These are phyloP conservation scores for Tuber brumale DNA, from an alignment of 495 filamentous ascomycete genomes.

Conservation along the genomic window DNA sequence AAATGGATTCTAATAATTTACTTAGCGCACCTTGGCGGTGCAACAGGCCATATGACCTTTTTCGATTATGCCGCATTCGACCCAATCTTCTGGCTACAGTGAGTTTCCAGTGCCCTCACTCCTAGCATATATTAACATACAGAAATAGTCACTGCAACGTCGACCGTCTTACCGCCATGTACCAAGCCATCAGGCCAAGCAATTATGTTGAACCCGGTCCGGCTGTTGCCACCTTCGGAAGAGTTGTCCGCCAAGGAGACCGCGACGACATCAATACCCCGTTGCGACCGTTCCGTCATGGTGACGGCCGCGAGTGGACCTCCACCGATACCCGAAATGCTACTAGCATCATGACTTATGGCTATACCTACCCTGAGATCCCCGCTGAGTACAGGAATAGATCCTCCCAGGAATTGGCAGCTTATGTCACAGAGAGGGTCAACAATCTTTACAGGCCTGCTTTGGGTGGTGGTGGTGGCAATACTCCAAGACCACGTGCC, in stretches of 20 bases:
- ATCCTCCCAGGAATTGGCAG: slow-evolving; percentile 3
- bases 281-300: slow-evolving; percentile 42
- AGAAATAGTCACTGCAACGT: slow-evolving; percentile 50
- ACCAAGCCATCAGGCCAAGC: slow-evolving; percentile 61
- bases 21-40: slow-evolving; percentile 24
- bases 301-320: slow-evolving; percentile 33
- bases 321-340: slow-evolving; percentile 31
- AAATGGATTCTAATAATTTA: slow-evolving; percentile 6
- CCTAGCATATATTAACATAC: background rate
- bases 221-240: slow-evolving; percentile 25
- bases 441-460: slow-evolving; percentile 32
- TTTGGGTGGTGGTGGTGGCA: background rate
- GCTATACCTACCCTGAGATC: slow-evolving; percentile 42
- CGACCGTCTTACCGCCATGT: slow-evolving; percentile 64
- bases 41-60: slow-evolving; percentile 45
- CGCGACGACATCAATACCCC: slow-evolving; percentile 35
- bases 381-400: slow-evolving; percentile 20
- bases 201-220: slow-evolving; percentile 50
- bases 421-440: slow-evolving; percentile 15
- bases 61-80: slow-evolving; percentile 65
- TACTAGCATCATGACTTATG: slow-evolving; percentile 31
- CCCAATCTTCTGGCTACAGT: slow-evolving; percentile 66
- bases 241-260: slow-evolving; percentile 8
- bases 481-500: background rate
- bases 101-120: slow-evolving; percentile 3